Conservation (phyloP, 225 moss, liverwort and hornwort species). For the Neckera pumila region DNA sequence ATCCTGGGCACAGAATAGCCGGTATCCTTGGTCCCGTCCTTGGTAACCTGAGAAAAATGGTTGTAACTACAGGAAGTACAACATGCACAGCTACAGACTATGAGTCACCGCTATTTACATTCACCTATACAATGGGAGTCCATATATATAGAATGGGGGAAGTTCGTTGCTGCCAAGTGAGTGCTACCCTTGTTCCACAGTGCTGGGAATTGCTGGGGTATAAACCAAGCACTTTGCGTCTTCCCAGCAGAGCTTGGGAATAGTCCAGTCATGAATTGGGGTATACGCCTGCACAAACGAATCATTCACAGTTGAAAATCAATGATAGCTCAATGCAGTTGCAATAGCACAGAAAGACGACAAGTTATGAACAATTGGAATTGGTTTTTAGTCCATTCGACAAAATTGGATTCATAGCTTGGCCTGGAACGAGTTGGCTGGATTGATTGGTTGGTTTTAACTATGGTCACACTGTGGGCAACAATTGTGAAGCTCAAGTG, state of each 20-base stretch:
- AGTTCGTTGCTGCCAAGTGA: neutral
- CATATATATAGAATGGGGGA: neutral
- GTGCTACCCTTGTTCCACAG: neutral
- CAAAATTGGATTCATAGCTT: neutral
- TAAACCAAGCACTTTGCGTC: slow-evolving; percentile 12
- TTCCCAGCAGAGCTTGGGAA: slow-evolving; percentile 37
- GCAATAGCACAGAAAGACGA: neutral
- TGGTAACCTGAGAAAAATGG: slow-evolving; percentile 1
- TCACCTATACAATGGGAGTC: neutral
- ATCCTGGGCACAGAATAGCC: neutral
- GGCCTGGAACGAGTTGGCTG: neutral
- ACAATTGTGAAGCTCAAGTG: neutral
- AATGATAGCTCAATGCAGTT: neutral
- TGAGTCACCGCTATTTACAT: neutral
- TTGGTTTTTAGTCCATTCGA: neutral
- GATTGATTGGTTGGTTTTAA: neutral
- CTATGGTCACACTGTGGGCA: too few relatives aligned
- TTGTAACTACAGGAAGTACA: neutral
- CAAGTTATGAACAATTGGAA: neutral
- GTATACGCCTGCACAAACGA: slow-evolving; percentile 13
- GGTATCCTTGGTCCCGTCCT: too few relatives aligned
- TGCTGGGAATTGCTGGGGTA: neutral
- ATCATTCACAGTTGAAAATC: neutral
- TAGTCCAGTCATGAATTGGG: slow-evolving; percentile 15
- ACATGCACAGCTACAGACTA: neutral